A percentile compares a stretch with the other conserved stretches of the same genome.
phyloP scores from a whole-genome alignment of 2,329 filamentous ascomycete genomes.

The Talaromyces sp. region DNA sequence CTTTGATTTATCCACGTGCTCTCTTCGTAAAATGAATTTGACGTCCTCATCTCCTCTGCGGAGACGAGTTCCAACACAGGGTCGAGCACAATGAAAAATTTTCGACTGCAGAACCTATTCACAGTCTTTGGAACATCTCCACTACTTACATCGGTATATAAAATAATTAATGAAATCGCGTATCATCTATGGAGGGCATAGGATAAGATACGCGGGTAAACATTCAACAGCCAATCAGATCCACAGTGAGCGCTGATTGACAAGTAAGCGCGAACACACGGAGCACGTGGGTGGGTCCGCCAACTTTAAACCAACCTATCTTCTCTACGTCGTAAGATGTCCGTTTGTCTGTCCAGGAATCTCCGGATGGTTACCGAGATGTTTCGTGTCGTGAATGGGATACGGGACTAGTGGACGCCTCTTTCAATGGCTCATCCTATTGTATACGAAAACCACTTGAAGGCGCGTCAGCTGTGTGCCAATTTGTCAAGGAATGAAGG shows the following conservation, averaged over 20 bases:
- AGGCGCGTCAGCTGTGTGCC: not conserved
- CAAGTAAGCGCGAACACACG: not conserved
- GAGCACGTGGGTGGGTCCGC: slow-evolving; percentile 7
- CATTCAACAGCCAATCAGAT: not conserved
- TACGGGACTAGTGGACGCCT: not conserved
- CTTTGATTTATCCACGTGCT: not conserved
- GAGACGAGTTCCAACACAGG: not conserved
- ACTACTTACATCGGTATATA: not conserved
- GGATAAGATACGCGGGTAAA: not conserved
- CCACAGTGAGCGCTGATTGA: not conserved
- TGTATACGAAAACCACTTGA: not conserved
- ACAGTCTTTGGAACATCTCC: not conserved
- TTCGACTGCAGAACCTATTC: not conserved
- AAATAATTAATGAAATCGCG: no score
- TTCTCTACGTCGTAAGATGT: not conserved
- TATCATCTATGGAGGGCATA: no score
- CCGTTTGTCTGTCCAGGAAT: no score
- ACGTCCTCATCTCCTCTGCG: not conserved
- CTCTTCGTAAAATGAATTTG: not conserved
- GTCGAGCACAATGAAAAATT: not conserved
- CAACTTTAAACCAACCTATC: slow-evolving; percentile 8
- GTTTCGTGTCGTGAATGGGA: not conserved
- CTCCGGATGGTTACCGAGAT: not conserved
- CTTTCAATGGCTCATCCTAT: not conserved
- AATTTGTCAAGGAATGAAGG: not conserved